Evolutionary conservation across 257 asterid genomes (phyloP).

Genomic region (Echites panduratus): DNA sequence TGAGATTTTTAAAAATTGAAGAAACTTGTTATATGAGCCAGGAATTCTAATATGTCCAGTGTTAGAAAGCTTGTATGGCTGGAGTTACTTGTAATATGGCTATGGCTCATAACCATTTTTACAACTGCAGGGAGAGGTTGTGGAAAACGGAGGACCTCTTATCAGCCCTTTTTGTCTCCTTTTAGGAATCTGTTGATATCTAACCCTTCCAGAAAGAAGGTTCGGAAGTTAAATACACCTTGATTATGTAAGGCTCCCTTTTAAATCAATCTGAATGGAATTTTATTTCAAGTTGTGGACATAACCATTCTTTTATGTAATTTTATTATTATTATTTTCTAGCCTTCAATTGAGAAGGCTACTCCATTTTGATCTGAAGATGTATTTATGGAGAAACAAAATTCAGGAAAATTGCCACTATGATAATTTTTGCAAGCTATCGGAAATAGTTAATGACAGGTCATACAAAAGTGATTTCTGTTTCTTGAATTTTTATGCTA

Average conservation of each 20-base stretch:
- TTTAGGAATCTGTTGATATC: slow-evolving; percentile 49
- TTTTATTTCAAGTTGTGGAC: not conserved
- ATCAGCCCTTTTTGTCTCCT: slow-evolving; percentile 41
- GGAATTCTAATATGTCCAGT: not conserved
- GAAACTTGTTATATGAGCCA: not conserved
- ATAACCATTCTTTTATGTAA: not conserved
- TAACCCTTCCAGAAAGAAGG: slow-evolving; percentile 43
- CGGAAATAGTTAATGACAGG: not conserved
- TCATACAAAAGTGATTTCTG: not conserved
- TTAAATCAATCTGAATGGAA: slow-evolving; percentile 1
- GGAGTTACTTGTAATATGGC: not conserved
- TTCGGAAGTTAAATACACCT: slow-evolving; percentile 34
- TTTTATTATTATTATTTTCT: not conserved
- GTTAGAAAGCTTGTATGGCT: not conserved
- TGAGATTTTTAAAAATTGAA: not conserved
- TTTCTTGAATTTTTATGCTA: not conserved
- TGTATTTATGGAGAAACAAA: not conserved
- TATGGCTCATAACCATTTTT: slow-evolving; percentile 6
- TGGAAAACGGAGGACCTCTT: slow-evolving; percentile 34
- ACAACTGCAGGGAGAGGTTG: slow-evolving; percentile 15
- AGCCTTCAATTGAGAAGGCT: not conserved
- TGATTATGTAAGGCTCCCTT: slow-evolving; percentile 24
- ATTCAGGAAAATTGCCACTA: not conserved
- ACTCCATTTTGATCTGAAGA: not conserved
- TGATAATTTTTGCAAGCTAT: not conserved